Evolutionary conservation across 1,284 basidiomycete genomes (phyloP).

Genomic region (Rhodofomes roseus): DNA sequence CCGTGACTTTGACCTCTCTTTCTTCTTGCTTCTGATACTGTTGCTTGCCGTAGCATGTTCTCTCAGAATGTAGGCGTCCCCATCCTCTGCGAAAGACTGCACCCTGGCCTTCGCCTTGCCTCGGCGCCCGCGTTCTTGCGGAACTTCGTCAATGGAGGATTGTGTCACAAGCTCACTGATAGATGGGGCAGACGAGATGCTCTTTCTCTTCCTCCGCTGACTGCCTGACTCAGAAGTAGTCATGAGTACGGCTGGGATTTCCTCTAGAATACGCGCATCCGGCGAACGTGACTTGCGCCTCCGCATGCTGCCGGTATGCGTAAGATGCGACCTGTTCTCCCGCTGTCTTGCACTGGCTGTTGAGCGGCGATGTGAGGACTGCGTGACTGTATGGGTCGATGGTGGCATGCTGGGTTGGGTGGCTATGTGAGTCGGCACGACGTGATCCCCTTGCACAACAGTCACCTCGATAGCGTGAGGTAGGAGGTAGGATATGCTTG

Average conservation of each 20-base stretch:
- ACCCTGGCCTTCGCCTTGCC: conserved; percentile 16
- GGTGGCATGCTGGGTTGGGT: conserved; percentile 13
- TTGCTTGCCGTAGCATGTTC: conserved; percentile 7
- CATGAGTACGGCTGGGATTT: not conserved
- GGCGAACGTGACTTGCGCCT: conserved; percentile 25
- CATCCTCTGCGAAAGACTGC: conserved; percentile 14
- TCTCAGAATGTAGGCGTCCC: conserved; percentile 14
- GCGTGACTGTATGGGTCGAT: not conserved
- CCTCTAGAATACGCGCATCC: conserved; percentile 17
- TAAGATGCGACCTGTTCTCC: conserved; percentile 12
- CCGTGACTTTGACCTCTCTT: conserved; percentile 25
- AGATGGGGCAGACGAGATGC: not conserved
- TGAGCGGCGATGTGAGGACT: conserved; percentile 14
- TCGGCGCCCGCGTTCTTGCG: conserved; percentile 13
- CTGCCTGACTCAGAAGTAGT: conserved; percentile 7
- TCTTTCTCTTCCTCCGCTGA: conserved; percentile 19
- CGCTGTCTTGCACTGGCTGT: conserved; percentile 14
- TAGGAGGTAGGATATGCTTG: not conserved
- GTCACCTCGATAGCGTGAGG: not conserved
- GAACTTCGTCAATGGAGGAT: conserved; percentile 9
- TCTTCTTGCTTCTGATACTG: conserved; percentile 17
- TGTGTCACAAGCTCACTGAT: conserved; percentile 1
- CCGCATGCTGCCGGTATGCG: conserved; percentile 3
- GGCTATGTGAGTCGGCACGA: not conserved
- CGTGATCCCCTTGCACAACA: not conserved